Evolutionary conservation across 2,329 filamentous ascomycete genomes (phyloP), one percentile per base, ranked within the genome.

Genomic region (Fusarium sulawesiense): DNA sequence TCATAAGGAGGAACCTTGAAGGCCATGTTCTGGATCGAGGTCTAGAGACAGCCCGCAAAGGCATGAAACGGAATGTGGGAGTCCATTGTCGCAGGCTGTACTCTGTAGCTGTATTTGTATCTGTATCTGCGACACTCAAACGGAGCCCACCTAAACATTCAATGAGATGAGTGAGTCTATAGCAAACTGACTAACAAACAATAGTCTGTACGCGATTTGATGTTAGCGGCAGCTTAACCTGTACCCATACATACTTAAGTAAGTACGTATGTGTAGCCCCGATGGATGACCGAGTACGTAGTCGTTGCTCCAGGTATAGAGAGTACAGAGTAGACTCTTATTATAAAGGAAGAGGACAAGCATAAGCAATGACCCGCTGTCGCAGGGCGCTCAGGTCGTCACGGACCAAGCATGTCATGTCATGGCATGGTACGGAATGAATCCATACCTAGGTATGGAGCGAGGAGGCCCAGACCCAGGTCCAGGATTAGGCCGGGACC

Each of bases 381-480:
- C 40, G 40, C 67, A 70, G 62, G 62, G 40, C 44, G 44, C 37
- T 53, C 59, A 63, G 58, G 48, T 44, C 42, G 40, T 57, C 58
- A 60, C 54, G 30, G 59, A 41, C 46, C 48, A 45, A 41, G 67
- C 21, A 51, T 48, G 30, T 37, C 34, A 37, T 37, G 34, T 18
- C 16, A 37, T 37, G 18, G 12, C 12, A 30, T 30, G 12, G 32
- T 37, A 37, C 32, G 32, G 32, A 37, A 37, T 37, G 9, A 10
- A 37, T 54, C 20, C 20, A 48, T 66, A 40, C 42, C 37, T 32
- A 21, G 21, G 21, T 21, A 50, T 61, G 34, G 46, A 20, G 23
- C 37, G 42, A 29, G n/a, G 12, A 30, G 30, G 30, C 30, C 41
- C 27, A 23, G 56, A 13, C 20, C 42, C 23, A n/a, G 34, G 34